Conservation (phyloP, 768 basidiomycete species). For the Boletellus ananiceps region DNA sequence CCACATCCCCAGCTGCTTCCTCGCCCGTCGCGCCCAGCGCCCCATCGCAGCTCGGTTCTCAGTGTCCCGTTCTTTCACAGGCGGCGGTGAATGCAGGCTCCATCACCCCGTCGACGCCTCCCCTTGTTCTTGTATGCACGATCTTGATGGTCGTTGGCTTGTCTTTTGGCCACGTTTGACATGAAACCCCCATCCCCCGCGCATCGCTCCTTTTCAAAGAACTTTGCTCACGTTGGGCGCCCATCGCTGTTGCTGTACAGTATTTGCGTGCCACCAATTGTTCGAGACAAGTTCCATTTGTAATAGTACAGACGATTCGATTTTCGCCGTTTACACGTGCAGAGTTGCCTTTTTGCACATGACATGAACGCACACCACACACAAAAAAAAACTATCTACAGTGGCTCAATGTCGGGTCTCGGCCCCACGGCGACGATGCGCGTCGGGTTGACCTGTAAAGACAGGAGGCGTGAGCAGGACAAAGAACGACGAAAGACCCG, state of each 20-base stretch:
- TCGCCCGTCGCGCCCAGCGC: slow-evolving; percentile 7
- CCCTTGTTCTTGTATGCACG: slow-evolving; percentile 18
- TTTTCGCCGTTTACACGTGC: neutral
- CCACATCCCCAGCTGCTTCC: neutral
- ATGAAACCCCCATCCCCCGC: neutral
- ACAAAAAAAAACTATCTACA: slow-evolving; percentile 31
- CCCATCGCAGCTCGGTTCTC: slow-evolving; percentile 20
- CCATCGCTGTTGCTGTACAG: neutral
- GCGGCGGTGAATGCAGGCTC: slow-evolving; percentile 6
- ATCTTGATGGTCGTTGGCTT: slow-evolving; percentile 18
- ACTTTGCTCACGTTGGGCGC: neutral
- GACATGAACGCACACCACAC: too few relatives aligned
- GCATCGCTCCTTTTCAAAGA: neutral
- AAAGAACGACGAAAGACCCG: neutral
- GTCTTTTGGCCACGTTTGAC: too few relatives aligned
- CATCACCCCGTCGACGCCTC: slow-evolving; percentile 6
- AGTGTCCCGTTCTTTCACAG: slow-evolving; percentile 16
- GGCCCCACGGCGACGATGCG: slow-evolving; percentile 78
- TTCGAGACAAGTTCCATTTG: neutral
- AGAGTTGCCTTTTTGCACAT: neutral
- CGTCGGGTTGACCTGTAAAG: slow-evolving; percentile 65
- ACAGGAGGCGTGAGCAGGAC: too few relatives aligned
- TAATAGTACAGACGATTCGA: slow-evolving; percentile 5
- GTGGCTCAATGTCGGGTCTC: slow-evolving; percentile 58
- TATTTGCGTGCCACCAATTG: neutral